Base-by-base conservation (phyloP, 306 rosid genomes). In the Pterocarpus macrocarpus region DNA sequence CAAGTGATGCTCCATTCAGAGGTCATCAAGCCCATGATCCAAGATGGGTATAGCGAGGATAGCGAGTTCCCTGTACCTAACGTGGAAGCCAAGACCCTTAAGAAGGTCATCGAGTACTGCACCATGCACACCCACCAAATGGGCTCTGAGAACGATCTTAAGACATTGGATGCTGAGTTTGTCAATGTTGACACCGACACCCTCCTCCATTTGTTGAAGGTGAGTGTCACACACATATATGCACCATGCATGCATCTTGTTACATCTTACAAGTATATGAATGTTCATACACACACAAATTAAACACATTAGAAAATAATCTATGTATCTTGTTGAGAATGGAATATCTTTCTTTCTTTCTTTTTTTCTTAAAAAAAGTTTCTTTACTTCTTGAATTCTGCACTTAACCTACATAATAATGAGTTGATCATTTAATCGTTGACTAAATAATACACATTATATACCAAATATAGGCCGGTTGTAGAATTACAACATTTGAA, bases 201-300 rank as follows among this genome's bases (percentile, higher is more conserved):
- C 4, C 86, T 89, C 33, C 73, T 64, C 17, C 79, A 87, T 22
- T 76, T 86, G 47, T 77, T 84, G 17, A 36, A 73, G 65, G 92
- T 83, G 2, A 36, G 10, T 45, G 1, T 38, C 6, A 38, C 3
- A 5, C 41, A 38, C 7, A 38, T 22, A 22, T 22, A 22, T 22
- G 28, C 28, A 22, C 28, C 28, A 22, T 22, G 28, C 28, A 22
- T 22, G 28, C 28, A 22, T 22, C 28, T 22, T 22, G 28, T 22
- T 22, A 22, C 28, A 22, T 22, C 28, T 22, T 22, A 22, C 28
- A 22, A 22, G 28, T 22, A 22, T 22, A 22, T 22, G 28, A 22
- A 22, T 22, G 28, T 38, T 38, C 6, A 38, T 38, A 5, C 41
- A 38, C 7, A 38, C 4, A 6, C 41, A 4, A 38, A 38, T 22